Evolutionary conservation across 1,284 basidiomycete species (phyloP).

Genomic region (Cutaneotrichosporon mucoides): DNA sequence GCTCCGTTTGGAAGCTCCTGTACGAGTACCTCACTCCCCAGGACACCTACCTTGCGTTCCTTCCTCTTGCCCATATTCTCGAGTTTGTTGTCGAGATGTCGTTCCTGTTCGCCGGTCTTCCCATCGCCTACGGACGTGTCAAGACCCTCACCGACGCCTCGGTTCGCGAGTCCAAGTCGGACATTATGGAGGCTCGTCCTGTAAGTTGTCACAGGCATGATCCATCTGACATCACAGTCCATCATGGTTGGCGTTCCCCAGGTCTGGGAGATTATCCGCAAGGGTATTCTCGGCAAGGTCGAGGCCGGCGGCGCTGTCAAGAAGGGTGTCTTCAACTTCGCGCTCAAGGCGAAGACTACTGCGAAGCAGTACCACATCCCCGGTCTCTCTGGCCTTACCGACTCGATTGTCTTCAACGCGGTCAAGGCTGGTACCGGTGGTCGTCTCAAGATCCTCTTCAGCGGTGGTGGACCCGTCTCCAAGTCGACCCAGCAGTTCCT

Average conservation of each 20-base stretch:
- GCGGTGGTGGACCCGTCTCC: constrained; percentile 78
- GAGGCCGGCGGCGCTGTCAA: constrained; percentile 63
- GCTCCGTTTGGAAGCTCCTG: constrained; percentile 68
- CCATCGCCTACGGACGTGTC: constrained; percentile 80
- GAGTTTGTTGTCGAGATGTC: constrained; percentile 55
- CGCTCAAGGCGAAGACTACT: constrained; percentile 42
- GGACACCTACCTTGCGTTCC: constrained; percentile 76
- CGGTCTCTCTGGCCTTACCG: constrained; percentile 63
- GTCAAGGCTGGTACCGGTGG: constrained; percentile 84
- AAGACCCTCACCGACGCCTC: constrained; percentile 94
- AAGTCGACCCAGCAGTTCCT: constrained; percentile 89
- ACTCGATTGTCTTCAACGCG: constrained; percentile 68
- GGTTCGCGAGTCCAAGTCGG: constrained; percentile 84
- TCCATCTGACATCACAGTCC: constrained; percentile 25
- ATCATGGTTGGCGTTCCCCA: constrained; percentile 93
- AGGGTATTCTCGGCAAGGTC: constrained; percentile 80
- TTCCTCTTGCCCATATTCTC: constrained; percentile 88
- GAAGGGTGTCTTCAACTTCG: constrained; percentile 55
- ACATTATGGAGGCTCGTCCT: constrained; percentile 76
- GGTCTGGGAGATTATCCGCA: constrained; percentile 86
- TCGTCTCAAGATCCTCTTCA: constrained; percentile 68
- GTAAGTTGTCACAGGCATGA: constrained; percentile 26
- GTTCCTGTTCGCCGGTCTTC: constrained; percentile 49
- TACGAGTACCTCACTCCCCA: constrained; percentile 67
- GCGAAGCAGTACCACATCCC: constrained; percentile 54